Evolutionary conservation across 257 asterid species (phyloP), one percentile per base, ranked within the genome.

Genomic region (Scutellaria baicalensis): DNA sequence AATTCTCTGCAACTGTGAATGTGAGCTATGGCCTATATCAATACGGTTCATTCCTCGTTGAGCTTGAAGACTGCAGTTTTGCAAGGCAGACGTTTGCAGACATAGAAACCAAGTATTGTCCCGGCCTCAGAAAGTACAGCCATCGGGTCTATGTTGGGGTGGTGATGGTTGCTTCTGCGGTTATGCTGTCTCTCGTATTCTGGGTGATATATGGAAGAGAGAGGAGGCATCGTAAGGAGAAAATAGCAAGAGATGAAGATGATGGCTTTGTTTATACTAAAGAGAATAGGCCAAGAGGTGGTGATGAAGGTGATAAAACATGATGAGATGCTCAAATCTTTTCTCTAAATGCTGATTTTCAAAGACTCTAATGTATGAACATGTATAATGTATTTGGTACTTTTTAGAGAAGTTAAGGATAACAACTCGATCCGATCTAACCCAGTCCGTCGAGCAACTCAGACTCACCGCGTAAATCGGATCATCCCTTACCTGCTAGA

Each of bases 121-220:
- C 95, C 0, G 90, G 91, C 16, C 85, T 93, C 47, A 67, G 70
- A 50, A 84, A 75, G 59, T 69, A 85, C 77, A 88, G 92, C 71
- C 55, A 66, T 31, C 77, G 76, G 74, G 86, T 88, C 6, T 93
- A 89, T 49, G 59, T 77, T 1, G 98, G 97, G 60, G 85, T 90
- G 65, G 76, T 84, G 56, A 80, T 90, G 88, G 91, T 89, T 59
- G 88, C 88, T 0, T 66, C 76, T 31, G 93, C 97, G 18, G 93
- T 89, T 6, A 68, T 90, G 96, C 68, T 87, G 42, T 93, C 97
- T 39, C 74, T 93, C 6, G 69, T 84, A 49, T 87, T 93, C 50
- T 93, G 98, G 98, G 94, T 88, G 18, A 77, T 90, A 43, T 90
- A 86, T 16, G 98, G 88, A 42, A 83, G 97, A 66, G 98, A 90